phyloP scores from a whole-genome alignment of 208 protist genomes.

The Trypanosoma vivax region DNA sequence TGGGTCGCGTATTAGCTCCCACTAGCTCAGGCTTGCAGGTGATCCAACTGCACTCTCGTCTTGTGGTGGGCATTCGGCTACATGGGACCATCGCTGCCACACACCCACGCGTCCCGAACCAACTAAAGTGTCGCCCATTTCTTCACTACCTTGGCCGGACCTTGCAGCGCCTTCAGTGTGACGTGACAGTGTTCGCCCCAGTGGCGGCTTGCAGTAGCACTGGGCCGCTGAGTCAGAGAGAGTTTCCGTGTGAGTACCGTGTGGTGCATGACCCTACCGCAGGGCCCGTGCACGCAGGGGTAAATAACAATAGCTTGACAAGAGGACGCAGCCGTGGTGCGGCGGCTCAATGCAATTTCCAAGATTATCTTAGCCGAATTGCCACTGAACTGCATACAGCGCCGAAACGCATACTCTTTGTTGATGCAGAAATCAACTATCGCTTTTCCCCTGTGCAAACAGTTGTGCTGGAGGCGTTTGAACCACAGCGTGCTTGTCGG shows the following conservation, averaged over 20 bases:
- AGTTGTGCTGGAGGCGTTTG: constrained; percentile 62
- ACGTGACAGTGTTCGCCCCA: constrained; percentile 59
- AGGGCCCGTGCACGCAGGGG: not conserved
- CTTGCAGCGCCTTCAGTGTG: constrained; percentile 49
- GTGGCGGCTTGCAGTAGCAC: not conserved
- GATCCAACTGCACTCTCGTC: constrained; percentile 23
- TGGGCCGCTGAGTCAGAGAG: constrained; percentile 22
- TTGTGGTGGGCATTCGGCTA: constrained; percentile 59
- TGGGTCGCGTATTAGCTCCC: constrained; percentile 7
- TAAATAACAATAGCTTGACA: constrained; percentile 3
- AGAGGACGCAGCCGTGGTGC: not conserved
- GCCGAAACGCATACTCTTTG: constrained; percentile 53
- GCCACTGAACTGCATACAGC: constrained; percentile 27
- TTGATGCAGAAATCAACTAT: constrained; percentile 82
- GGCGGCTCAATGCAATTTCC: constrained; percentile 49
- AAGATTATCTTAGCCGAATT: constrained; percentile 37
- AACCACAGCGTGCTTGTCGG: constrained; percentile 34
- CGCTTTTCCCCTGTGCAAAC: constrained; percentile 61
- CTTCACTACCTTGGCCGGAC: constrained; percentile 60
- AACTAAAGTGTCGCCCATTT: constrained; percentile 64
- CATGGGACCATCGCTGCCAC: constrained; percentile 61
- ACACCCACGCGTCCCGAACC: constrained; percentile 18
- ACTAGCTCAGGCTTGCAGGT: constrained; percentile 4
- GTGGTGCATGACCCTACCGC: constrained; percentile 35
- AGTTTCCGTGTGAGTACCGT: constrained; percentile 48